Conservation (phyloP, 805 yeast genomes). For the Jamesozyma lodderae region DNA sequence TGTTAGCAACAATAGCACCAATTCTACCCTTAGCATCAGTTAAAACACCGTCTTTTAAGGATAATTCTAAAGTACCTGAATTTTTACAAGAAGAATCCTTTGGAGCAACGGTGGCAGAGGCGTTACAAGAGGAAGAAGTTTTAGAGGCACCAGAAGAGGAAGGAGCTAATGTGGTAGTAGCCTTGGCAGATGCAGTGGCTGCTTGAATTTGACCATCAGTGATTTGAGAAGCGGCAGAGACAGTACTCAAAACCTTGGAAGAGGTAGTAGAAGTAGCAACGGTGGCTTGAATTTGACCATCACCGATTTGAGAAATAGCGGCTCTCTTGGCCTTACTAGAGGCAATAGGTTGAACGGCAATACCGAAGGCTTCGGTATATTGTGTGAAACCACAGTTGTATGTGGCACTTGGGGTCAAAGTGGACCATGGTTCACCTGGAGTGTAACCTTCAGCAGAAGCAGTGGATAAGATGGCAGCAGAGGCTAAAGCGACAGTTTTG, state of each 20-base stretch:
- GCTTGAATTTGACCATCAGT: slow-evolving; percentile 28
- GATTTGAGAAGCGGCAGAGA: slow-evolving; percentile 18
- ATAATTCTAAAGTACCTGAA: slow-evolving; percentile 40
- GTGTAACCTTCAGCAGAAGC: slow-evolving; percentile 47
- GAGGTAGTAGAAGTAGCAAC: slow-evolving; percentile 24
- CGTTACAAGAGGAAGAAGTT: slow-evolving; percentile 14
- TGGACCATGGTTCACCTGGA: slow-evolving; percentile 58
- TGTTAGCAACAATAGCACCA: slow-evolving; percentile 62
- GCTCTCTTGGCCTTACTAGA: slow-evolving; percentile 32
- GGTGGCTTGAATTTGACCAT: slow-evolving; percentile 39
- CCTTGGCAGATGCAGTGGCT: slow-evolving; percentile 19
- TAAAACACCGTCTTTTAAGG: slow-evolving; percentile 40
- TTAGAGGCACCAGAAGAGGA: slow-evolving; percentile 28
- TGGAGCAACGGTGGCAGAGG: slow-evolving; percentile 16
- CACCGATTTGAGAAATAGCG: slow-evolving; percentile 36
- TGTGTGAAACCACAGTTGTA: slow-evolving; percentile 50
- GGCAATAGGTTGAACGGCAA: slow-evolving; percentile 47
- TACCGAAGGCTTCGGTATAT: slow-evolving; percentile 52
- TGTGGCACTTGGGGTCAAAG: slow-evolving; percentile 55
- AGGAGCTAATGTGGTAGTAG: slow-evolving; percentile 16
- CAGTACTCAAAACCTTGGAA: background rate
- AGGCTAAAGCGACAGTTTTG: slow-evolving; percentile 12
- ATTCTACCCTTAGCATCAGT: slow-evolving; percentile 49
- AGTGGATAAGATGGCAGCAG: slow-evolving; percentile 37
- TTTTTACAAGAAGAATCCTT: slow-evolving; percentile 31